These are phyloP conservation scores for Zygosaccharomyces siamensis DNA, from an alignment of 805 yeast species.

Conservation along the genomic window DNA sequence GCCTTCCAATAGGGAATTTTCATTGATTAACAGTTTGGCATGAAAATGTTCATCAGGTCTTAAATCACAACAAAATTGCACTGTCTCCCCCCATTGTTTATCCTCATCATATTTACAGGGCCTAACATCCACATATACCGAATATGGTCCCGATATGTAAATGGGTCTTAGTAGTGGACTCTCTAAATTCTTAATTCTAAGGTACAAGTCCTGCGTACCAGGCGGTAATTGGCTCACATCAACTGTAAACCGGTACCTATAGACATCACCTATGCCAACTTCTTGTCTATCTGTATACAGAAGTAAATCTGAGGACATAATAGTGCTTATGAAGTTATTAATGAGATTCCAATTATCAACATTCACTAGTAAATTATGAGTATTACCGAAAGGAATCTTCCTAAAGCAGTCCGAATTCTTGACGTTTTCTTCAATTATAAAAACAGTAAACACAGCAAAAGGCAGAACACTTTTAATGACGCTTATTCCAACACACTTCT, in stretches of 20 bases:
- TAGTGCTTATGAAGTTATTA: not conserved
- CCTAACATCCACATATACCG: slow-evolving; percentile 76
- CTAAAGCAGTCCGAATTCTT: too few species aligned
- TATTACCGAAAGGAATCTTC: too few species aligned
- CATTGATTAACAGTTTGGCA: slow-evolving; percentile 48
- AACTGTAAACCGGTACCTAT: slow-evolving; percentile 24
- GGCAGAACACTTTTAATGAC: too few species aligned
- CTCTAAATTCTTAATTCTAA: slow-evolving; percentile 67
- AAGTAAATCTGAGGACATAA: slow-evolving; percentile 11
- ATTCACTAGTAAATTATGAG: too few species aligned
- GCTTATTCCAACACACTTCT: too few species aligned
- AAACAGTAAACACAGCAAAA: too few species aligned
- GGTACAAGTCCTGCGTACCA: slow-evolving; percentile 13
- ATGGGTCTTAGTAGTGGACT: slow-evolving; percentile 73
- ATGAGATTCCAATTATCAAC: too few species aligned
- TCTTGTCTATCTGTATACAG: slow-evolving; percentile 21
- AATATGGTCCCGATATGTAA: slow-evolving; percentile 82
- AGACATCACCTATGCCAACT: slow-evolving; percentile 31
- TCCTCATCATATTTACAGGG: slow-evolving; percentile 58
- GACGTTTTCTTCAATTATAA: too few species aligned
- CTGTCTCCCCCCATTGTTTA: slow-evolving; percentile 38
- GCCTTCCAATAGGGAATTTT: slow-evolving; percentile 30
- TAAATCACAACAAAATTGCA: slow-evolving; percentile 48
- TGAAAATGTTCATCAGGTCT: slow-evolving; percentile 70
- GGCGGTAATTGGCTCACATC: slow-evolving; percentile 16